Conservation (phyloP, 225 moss, liverwort and hornwort species). For the Polytrichum commune region DNA sequence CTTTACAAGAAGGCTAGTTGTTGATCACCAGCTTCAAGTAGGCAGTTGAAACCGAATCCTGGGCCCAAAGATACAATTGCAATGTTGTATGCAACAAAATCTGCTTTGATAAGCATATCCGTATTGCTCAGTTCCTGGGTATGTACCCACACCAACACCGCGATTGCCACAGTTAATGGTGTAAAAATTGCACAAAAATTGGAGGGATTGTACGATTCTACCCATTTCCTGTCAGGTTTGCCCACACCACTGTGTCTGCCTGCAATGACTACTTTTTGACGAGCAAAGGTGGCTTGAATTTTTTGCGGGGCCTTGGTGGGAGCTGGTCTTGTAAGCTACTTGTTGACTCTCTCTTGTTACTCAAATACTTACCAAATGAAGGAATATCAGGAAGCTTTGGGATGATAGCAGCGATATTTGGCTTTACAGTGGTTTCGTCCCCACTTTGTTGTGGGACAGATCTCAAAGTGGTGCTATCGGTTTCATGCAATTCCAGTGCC, state of each 20-base stretch:
- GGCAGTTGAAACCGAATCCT: too few species aligned
- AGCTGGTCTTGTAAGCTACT: conserved; percentile 10
- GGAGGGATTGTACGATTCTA: too few species aligned
- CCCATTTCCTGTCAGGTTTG: neutral
- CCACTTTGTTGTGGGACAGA: neutral
- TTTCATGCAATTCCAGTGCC: neutral
- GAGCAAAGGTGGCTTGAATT: conserved; percentile 27
- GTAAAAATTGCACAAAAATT: too few species aligned
- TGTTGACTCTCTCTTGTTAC: conserved; percentile 28
- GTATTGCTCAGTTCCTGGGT: too few species aligned
- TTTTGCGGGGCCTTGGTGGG: conserved; percentile 25
- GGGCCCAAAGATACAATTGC: too few species aligned
- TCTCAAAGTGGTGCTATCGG: conserved; percentile 1
- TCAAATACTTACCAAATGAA: conserved; percentile 32
- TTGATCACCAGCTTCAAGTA: too few species aligned
- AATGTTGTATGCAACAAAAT: too few species aligned
- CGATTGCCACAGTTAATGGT: too few species aligned
- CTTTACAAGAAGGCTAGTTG: too few species aligned
- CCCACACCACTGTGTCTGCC: neutral
- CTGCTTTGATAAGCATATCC: too few species aligned
- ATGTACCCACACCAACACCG: too few species aligned
- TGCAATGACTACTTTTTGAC: conserved; percentile 8
- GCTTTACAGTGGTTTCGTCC: neutral
- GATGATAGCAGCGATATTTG: conserved; percentile 3
- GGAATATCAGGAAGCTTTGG: conserved; percentile 29